Percentiles rank a stretch among this genome's conserved stretches.
Conservation (phyloP, 2,329 filamentous ascomycete species). For the Alternaria sp. region DNA sequence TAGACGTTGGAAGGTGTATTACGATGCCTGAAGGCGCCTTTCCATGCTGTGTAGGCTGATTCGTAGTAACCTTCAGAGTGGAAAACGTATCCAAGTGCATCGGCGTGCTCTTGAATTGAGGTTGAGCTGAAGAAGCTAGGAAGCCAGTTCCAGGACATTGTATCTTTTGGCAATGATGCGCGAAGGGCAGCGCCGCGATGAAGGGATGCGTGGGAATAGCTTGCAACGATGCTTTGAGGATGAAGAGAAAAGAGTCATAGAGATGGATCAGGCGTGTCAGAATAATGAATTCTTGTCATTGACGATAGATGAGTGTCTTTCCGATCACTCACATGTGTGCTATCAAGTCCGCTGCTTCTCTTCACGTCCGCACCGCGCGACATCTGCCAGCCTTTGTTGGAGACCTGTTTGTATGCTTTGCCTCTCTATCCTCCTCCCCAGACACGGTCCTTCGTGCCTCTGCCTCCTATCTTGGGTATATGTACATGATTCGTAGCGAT, state of each 20-base stretch:
- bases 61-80: too few species aligned
- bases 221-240: neutral
- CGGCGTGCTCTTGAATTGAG: too few species aligned
- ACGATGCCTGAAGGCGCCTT: neutral
- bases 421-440: neutral
- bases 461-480: neutral
- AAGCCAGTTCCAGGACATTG: too few species aligned
- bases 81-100: too few species aligned
- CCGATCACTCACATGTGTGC: neutral
- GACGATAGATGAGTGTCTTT: neutral
- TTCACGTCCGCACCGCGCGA: neutral
- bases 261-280: neutral
- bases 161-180: too few species aligned
- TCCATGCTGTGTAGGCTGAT: neutral
- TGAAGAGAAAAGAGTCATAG: neutral
- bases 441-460: neutral
- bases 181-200: too few species aligned
- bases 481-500: neutral
- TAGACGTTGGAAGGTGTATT: neutral
- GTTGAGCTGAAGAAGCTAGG: too few species aligned
- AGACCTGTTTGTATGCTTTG: neutral
- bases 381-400: neutral
- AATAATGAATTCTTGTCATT: neutral
- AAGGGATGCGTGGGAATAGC: neutral
- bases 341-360: neutral